These are phyloP conservation scores for Vigna mungo DNA, from an alignment of 306 rosid genomes.

Conservation along the genomic window DNA sequence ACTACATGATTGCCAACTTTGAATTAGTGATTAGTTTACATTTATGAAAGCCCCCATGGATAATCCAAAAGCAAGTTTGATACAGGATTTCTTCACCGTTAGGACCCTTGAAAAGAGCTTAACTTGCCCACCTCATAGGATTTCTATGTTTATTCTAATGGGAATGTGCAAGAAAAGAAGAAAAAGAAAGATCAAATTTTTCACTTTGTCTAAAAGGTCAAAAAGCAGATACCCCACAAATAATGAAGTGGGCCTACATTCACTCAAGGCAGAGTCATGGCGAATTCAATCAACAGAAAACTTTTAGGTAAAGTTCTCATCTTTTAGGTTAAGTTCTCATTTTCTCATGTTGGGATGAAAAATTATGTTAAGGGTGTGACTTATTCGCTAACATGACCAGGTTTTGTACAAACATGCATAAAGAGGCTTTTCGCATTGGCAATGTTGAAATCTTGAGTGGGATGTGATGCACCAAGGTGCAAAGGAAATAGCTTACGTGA, in stretches of 20 bases:
- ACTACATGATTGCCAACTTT: no score
- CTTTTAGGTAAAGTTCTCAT: not conserved
- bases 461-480: slow-evolving; percentile 38
- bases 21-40: no score
- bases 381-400: not conserved
- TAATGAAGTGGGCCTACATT: slow-evolving; percentile 10
- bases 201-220: slow-evolving; percentile 48
- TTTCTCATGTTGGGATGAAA: not conserved
- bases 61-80: not conserved
- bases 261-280: not conserved
- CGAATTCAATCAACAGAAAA: not conserved
- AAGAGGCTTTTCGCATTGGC: slow-evolving; percentile 4
- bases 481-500: slow-evolving; percentile 6
- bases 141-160: slow-evolving; percentile 50
- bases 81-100: slow-evolving; percentile 22
- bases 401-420: not conserved
- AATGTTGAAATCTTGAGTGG: slow-evolving; percentile 8
- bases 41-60: no score
- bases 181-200: slow-evolving; percentile 29
- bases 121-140: slow-evolving; percentile 57
- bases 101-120: slow-evolving; percentile 37
- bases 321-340: not conserved
- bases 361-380: not conserved
- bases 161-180: no score
- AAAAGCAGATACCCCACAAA: slow-evolving; percentile 44